Conservation (phyloP, 371 early-diverging fungal species). For the Mortierella sp. region DNA sequence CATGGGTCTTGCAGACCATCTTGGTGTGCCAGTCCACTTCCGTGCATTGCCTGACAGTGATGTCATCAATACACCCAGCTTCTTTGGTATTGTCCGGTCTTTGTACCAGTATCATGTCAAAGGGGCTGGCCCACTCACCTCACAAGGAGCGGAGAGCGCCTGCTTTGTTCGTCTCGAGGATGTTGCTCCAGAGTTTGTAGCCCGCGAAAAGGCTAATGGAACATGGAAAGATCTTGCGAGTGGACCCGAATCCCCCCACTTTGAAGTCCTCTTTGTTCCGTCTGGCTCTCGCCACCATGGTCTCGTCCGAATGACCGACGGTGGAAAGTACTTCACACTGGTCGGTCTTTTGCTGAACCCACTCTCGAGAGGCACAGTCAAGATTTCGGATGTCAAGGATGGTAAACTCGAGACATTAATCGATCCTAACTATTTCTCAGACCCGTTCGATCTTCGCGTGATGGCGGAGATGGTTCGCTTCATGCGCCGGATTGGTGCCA, state of each 20-base stretch:
- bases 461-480: conserved; percentile 31
- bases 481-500: conserved; percentile 24
- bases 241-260: conserved; percentile 40
- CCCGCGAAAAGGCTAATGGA: conserved; percentile 50
- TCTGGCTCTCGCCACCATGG: conserved; percentile 14
- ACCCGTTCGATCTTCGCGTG: conserved; percentile 40
- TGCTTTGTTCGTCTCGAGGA: conserved; percentile 46
- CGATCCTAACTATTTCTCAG: conserved; percentile 42
- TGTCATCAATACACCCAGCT: not conserved
- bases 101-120: conserved; percentile 33
- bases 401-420: conserved; percentile 31
- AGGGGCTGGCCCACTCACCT: conserved; percentile 20
- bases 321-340: conserved; percentile 25
- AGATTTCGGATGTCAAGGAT: conserved; percentile 28
- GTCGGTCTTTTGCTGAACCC: conserved; percentile 39
- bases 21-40: conserved; percentile 30
- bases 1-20: conserved; percentile 53
- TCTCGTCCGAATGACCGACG: conserved; percentile 14
- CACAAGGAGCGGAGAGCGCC: conserved; percentile 25
- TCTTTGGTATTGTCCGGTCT: conserved; percentile 3
- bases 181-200: conserved; percentile 49
- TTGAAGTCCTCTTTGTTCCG: conserved; percentile 35
- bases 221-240: conserved; percentile 43
- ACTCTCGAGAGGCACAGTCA: conserved; percentile 23
- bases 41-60: conserved; percentile 10